A percentile compares a stretch with the other conserved stretches of the same genome.
Evolutionary conservation across 2,329 filamentous ascomycete genomes (phyloP).

Genomic region (Ascosphaera apis): DNA sequence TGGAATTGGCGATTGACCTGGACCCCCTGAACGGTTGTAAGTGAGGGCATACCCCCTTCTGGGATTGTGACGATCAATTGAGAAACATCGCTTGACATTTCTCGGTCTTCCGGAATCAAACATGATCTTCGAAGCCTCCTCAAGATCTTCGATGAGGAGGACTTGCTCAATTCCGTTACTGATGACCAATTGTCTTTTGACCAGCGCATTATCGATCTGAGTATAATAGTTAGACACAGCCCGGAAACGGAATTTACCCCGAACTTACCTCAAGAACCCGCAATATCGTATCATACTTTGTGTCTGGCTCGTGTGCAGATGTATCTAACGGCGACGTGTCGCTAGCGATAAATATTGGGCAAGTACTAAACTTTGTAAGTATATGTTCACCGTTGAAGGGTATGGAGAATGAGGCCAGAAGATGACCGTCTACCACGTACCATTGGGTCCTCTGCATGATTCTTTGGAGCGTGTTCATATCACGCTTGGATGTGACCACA

Average conservation of each 20-base stretch:
- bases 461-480: slow-evolving; percentile 43
- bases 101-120: slow-evolving; percentile 34
- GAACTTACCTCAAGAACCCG: slow-evolving; percentile 39
- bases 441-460: slow-evolving; percentile 40
- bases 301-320: slow-evolving; percentile 48
- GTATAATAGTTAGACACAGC: not conserved
- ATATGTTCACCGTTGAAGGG: not conserved
- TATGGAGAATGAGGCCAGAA: not conserved
- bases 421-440: slow-evolving; percentile 12
- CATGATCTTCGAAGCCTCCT: slow-evolving; percentile 47
- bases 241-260: not conserved
- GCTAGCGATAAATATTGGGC: slow-evolving; percentile 42
- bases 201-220: slow-evolving; percentile 53
- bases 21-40: slow-evolving; percentile 24
- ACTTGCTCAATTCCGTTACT: slow-evolving; percentile 63
- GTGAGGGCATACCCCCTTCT: slow-evolving; percentile 38
- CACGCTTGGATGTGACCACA: slow-evolving; percentile 53
- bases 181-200: slow-evolving; percentile 67
- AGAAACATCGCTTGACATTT: slow-evolving; percentile 48
- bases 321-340: slow-evolving; percentile 30
- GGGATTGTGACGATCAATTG: slow-evolving; percentile 39
- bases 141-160: slow-evolving; percentile 46
- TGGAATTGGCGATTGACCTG: slow-evolving; percentile 29
- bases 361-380: slow-evolving; percentile 17
- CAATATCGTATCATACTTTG: slow-evolving; percentile 51